phyloP scores from a whole-genome alignment of 768 basidiomycete species.

The Pilatotrama ljubarskyi region DNA sequence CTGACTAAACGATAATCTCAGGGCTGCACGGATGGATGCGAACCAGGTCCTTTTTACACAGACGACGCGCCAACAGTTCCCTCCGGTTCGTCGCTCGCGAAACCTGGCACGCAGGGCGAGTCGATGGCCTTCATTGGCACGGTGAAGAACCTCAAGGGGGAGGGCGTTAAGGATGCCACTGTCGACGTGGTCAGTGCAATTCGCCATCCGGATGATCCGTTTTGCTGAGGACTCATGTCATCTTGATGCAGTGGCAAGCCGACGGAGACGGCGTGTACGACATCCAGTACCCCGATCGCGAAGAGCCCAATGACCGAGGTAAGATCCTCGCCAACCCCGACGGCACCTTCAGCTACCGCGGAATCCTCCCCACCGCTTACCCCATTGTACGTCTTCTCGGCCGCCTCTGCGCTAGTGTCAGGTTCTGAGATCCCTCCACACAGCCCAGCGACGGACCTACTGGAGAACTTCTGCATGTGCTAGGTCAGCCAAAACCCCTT shows the following conservation, averaged over 20 bases:
- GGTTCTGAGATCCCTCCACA: not conserved
- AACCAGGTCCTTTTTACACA: constrained; percentile 38
- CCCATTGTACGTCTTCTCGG: constrained; percentile 29
- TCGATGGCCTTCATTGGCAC: constrained; percentile 38
- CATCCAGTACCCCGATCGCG: constrained; percentile 33
- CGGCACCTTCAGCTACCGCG: constrained; percentile 34
- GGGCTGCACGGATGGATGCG: constrained; percentile 36
- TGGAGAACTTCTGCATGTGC: constrained; percentile 31
- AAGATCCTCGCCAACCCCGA: constrained; percentile 33
- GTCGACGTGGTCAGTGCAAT: constrained; percentile 35
- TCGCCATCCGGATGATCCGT: not conserved
- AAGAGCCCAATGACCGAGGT: constrained; percentile 34
- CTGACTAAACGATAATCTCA: not conserved
- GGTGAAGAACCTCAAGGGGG: constrained; percentile 37
- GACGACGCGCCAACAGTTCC: constrained; percentile 33
- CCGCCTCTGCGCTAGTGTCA: not conserved
- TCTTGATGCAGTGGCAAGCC: constrained; percentile 38
- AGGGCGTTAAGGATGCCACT: constrained; percentile 32
- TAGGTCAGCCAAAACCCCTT: constrained; percentile 20
- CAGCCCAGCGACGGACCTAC: constrained; percentile 35
- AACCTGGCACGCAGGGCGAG: constrained; percentile 33
- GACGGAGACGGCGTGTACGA: constrained; percentile 41
- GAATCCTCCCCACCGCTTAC: constrained; percentile 36
- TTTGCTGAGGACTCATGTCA: not conserved
- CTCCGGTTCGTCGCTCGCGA: constrained; percentile 29